Percentiles rank a stretch among this genome's conserved stretches.
These are phyloP conservation scores for Martensiomyces pterosporus DNA, from an alignment of 192 early-diverging fungal species.

Conservation along the genomic window DNA sequence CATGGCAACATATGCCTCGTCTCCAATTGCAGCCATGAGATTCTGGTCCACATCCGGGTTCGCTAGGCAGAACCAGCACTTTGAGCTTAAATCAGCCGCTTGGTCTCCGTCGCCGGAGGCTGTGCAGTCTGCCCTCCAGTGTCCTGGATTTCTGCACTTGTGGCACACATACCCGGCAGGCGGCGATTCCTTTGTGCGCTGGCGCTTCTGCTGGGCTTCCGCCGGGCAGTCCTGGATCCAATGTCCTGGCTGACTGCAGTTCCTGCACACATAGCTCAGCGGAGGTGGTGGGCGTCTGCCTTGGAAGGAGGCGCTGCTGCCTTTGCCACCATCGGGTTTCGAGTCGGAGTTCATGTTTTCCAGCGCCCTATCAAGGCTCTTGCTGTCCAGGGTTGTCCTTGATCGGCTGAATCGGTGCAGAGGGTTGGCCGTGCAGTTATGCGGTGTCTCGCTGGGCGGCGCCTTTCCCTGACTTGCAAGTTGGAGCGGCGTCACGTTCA, in stretches of 20 bases:
- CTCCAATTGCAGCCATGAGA: slow-evolving; percentile 78
- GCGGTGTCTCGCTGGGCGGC: slow-evolving; percentile 29
- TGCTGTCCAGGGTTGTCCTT: too few species aligned
- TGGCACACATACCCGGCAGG: slow-evolving; percentile 51
- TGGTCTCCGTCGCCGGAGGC: slow-evolving; percentile 7
- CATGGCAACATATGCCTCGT: slow-evolving; percentile 77
- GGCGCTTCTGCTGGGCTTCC: slow-evolving; percentile 34
- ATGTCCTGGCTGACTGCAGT: slow-evolving; percentile 64
- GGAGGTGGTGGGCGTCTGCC: slow-evolving; percentile 36
- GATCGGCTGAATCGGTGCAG: slow-evolving; percentile 37
- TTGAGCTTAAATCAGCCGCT: slow-evolving; percentile 7
- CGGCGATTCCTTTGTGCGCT: slow-evolving; percentile 21
- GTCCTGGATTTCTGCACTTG: slow-evolving; percentile 50
- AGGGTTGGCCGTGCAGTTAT: slow-evolving; percentile 56
- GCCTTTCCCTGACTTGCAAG: slow-evolving; percentile 25
- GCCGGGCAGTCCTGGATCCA: slow-evolving; percentile 60
- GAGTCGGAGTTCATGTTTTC: slow-evolving; percentile 18
- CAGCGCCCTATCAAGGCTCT: slow-evolving; percentile 7
- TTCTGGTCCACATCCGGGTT: slow-evolving; percentile 89
- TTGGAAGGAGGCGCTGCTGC: background rate
- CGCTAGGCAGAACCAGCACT: slow-evolving; percentile 96
- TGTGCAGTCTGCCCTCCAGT: slow-evolving; percentile 53
- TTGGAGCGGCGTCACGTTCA: slow-evolving; percentile 72
- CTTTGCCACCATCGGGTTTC: too few species aligned
- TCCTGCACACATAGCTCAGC: slow-evolving; percentile 56